phyloP scores from a whole-genome alignment of 2,329 filamentous ascomycete genomes.

The Fusarium globosum region DNA sequence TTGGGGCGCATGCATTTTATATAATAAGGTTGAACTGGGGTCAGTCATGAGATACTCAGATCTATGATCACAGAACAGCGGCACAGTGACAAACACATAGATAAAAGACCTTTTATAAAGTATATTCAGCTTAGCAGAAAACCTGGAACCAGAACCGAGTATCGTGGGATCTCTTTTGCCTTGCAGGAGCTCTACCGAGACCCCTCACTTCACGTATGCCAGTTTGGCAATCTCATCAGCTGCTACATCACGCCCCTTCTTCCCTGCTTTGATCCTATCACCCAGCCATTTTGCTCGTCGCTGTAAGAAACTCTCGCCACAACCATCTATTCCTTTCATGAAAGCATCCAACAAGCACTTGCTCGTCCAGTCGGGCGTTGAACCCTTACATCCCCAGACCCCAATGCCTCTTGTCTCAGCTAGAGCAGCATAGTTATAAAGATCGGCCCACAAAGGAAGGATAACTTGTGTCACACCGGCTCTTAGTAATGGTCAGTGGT shows the following conservation, averaged over 20 bases:
- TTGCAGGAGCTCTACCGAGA: background rate
- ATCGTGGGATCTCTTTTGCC: no score
- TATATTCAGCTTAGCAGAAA: accelerated
- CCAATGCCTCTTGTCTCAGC: slow-evolving; percentile 58
- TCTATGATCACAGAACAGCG: background rate
- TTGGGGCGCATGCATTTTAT: background rate
- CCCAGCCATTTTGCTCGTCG: background rate
- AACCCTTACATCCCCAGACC: slow-evolving; percentile 51
- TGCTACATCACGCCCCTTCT: slow-evolving; percentile 2
- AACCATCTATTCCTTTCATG: slow-evolving; percentile 5
- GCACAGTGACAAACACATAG: no score
- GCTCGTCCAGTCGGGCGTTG: slow-evolving; percentile 48
- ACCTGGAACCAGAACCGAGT: background rate
- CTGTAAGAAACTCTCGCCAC: background rate
- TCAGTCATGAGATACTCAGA: background rate
- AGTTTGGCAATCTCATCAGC: slow-evolving; percentile 2
- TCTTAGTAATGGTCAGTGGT: slow-evolving; percentile 14
- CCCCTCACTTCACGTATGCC: background rate
- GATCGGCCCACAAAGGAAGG: slow-evolving; percentile 59
- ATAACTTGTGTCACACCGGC: slow-evolving; percentile 59
- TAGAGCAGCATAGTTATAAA: slow-evolving; percentile 57
- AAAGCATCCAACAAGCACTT: slow-evolving; percentile 45
- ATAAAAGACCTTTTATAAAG: accelerated
- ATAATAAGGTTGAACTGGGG: background rate
- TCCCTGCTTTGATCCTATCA: background rate